Evolutionary conservation across 2,329 filamentous ascomycete species (phyloP), one percentile per base, ranked within the genome.

Genomic region (Nothophoma quercina): DNA sequence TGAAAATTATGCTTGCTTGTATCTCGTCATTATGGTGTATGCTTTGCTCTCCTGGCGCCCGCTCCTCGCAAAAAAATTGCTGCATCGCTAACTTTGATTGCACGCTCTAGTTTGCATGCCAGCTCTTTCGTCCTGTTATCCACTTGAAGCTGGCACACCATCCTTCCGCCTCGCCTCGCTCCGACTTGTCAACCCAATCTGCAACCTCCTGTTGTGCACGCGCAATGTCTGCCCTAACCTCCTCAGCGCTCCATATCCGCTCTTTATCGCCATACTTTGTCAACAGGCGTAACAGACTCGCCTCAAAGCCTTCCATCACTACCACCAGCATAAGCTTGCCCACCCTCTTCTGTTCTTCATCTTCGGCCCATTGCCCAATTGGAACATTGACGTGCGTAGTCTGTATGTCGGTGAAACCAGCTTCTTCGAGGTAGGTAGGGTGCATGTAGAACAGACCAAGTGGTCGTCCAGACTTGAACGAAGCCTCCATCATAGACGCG

Each of bases 371-470:
- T 40, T 63, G 63, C 0, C 71, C 71, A 3, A 74, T 62, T 0
- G 71, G 71, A 4, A 73, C 68, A 32, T 74, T 73, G 55, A 73
- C 68, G 38, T 77, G 74, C 2, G 72, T 72, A 1, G 73, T 72
- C 18, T 67, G 64, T 5, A 79, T 68, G 28, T 80, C 73, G 13
- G 69, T 73, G 55, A 82, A 79, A 1, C 79, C 79, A 0, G 75
- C 77, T 22, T 72, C 71, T 32, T 69, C 67, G 4, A 82, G 69
- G 12, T 73, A 68, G 0, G 68, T 58, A 4, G 70, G 69, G 9
- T 71, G 67, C 55, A 82, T 71, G 64, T 81, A 80, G 47, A 67
- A 71, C 2, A 76, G 66, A 10, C 75, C 75, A 4, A 79, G 69
- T 1, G 76, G 76, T 8, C 71, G 72, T 0, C 77, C 77, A 0